A percentile compares a stretch with the other conserved stretches of the same genome.
These are phyloP conservation scores for Picochlorum sp. DNA, from an alignment of 139 green algal genomes.

Conservation along the genomic window DNA sequence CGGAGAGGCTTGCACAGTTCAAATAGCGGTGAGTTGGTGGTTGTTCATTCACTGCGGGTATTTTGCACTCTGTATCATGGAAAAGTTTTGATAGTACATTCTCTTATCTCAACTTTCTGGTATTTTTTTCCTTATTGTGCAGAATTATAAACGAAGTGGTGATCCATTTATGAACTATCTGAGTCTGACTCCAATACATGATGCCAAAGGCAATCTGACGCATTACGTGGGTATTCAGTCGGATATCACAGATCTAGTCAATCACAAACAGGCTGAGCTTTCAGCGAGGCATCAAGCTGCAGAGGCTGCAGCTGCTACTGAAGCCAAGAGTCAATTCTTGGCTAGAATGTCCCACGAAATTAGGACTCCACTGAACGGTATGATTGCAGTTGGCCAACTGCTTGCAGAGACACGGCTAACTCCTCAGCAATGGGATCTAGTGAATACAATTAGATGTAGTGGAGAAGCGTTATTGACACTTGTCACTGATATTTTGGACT, in stretches of 20 bases:
- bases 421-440: constrained; percentile 51
- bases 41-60: background rate
- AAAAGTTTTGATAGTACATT: background rate
- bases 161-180: constrained; percentile 70
- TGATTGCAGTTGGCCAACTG: constrained; percentile 83
- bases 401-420: constrained; percentile 57
- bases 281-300: constrained; percentile 40
- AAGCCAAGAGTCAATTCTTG: constrained; percentile 87
- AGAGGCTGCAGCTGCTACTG: constrained; percentile 56
- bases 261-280: constrained; percentile 43
- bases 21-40: constrained; percentile 14
- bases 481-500: constrained; percentile 88
- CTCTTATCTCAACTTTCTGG: background rate
- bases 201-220: constrained; percentile 38
- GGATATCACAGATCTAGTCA: constrained; percentile 74
- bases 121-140: background rate
- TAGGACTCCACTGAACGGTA: constrained; percentile 86
- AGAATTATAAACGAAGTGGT: constrained; percentile 58
- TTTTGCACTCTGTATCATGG: background rate
- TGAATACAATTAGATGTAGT: constrained; percentile 66
- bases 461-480: constrained; percentile 76
- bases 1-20: constrained; percentile 38
- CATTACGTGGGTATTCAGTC: constrained; percentile 78
- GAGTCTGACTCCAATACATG: constrained; percentile 58
- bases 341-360: constrained; percentile 92